Conservation (phyloP, 371 early-diverging fungal genomes). For the Mucor mucedo region DNA sequence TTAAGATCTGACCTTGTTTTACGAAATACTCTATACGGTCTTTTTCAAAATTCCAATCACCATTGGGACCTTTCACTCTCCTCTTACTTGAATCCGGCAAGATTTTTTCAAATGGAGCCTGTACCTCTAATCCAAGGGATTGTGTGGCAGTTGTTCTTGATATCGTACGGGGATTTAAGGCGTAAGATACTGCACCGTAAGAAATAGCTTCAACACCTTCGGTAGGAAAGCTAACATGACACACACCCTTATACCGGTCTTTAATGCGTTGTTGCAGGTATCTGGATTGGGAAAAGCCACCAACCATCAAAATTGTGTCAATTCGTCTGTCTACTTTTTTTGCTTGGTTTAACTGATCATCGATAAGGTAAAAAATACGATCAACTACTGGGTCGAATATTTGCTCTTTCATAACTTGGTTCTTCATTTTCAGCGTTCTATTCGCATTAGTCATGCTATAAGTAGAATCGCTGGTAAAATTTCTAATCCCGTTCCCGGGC, state of each 20-base stretch:
- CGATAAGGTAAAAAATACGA: background rate
- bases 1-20: background rate
- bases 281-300: constrained; percentile 6
- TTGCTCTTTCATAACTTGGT: background rate
- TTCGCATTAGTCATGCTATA: background rate
- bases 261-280: constrained; percentile 10
- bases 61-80: background rate
- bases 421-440: background rate
- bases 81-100: background rate
- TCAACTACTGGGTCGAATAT: background rate
- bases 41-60: background rate
- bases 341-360: constrained; percentile 32
- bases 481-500: too few species aligned
- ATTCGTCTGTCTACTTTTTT: background rate
- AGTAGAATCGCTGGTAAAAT: too few species aligned
- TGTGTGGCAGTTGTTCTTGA: constrained; percentile 29
- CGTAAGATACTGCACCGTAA: constrained; percentile 41
- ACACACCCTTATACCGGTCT: constrained; percentile 1
- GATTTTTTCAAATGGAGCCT: background rate
- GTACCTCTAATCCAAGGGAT: background rate
- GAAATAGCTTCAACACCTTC: constrained; percentile 35
- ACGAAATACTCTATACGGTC: constrained; percentile 9
- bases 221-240: constrained; percentile 30
- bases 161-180: constrained; percentile 32
- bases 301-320: background rate